phyloP scores from a whole-genome alignment of 164 flowering plant genomes.

The Stephania japonica region DNA sequence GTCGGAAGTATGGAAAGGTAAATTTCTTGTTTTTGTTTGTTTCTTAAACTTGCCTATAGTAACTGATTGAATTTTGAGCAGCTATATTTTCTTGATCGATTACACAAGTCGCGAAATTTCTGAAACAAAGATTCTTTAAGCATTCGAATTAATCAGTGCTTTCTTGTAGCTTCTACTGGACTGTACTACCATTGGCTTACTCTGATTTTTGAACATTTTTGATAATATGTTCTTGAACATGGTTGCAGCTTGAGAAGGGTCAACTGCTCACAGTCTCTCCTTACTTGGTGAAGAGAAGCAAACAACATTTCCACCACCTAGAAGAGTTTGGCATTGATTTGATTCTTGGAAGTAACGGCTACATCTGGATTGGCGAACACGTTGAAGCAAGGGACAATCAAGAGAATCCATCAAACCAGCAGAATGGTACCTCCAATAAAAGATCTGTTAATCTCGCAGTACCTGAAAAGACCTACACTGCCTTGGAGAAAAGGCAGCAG shows the following conservation, averaged over 20 bases:
- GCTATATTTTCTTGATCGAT: constrained; percentile 3
- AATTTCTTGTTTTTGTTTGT: neutral
- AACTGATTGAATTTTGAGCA: neutral
- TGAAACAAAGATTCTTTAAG: neutral
- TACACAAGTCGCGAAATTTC: neutral
- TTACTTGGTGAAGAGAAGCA: constrained; percentile 79
- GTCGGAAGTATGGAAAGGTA: constrained; percentile 99
- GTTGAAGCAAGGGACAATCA: constrained; percentile 59
- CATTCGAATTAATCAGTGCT: neutral
- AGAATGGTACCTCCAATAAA: constrained; percentile 13
- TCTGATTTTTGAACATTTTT: neutral
- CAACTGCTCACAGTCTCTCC: constrained; percentile 69
- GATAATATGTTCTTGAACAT: neutral
- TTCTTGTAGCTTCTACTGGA: neutral
- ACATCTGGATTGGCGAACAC: constrained; percentile 91
- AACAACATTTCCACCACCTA: constrained; percentile 86
- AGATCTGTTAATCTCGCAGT: constrained; percentile 27
- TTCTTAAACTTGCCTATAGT: neutral
- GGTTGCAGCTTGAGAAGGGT: constrained; percentile 82
- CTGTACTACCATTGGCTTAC: neutral
- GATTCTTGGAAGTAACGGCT: constrained; percentile 93
- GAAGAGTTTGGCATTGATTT: constrained; percentile 71
- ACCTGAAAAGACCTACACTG: constrained; percentile 41
- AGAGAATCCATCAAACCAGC: constrained; percentile 31
- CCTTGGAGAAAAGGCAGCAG: constrained; percentile 52